Evolutionary conservation across 2,329 filamentous ascomycete species (phyloP).

Genomic region (Leptographium lundbergii): DNA sequence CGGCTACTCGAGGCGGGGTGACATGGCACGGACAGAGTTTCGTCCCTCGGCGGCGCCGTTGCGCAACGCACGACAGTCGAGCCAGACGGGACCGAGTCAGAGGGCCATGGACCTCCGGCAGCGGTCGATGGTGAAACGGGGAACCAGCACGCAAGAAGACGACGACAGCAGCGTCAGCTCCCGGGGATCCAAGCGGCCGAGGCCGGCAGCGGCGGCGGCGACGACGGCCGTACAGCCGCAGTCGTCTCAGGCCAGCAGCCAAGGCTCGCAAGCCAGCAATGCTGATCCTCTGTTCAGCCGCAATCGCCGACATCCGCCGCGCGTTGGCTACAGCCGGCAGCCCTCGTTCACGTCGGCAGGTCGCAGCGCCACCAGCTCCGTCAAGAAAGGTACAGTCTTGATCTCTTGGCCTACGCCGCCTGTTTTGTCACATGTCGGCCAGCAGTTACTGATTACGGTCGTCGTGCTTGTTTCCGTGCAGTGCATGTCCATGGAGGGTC

Average conservation of each 20-base stretch:
- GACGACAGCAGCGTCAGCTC: neutral
- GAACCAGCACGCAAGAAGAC: neutral
- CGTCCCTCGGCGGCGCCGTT: neutral
- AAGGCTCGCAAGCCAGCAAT: neutral
- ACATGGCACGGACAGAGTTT: conserved; percentile 6
- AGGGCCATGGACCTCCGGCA: neutral
- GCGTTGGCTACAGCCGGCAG: neutral
- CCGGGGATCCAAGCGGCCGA: conserved; percentile 1
- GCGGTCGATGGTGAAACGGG: neutral
- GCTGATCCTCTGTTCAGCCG: neutral
- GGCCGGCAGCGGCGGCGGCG: neutral
- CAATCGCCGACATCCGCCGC: neutral
- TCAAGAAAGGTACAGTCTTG: neutral
- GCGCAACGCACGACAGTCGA: neutral
- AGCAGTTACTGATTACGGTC: neutral
- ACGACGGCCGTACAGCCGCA: neutral
- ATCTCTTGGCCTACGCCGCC: neutral
- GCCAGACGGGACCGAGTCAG: neutral
- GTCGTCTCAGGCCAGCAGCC: neutral
- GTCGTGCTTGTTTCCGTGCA: neutral
- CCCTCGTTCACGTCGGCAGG: neutral
- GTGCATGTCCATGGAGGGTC: neutral
- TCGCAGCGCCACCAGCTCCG: neutral
- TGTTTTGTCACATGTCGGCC: neutral
- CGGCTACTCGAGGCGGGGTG: conserved; percentile 2